Base-by-base conservation (phyloP, 352 stramenopile genomes). In the Phytopythium kandeliae region DNA sequence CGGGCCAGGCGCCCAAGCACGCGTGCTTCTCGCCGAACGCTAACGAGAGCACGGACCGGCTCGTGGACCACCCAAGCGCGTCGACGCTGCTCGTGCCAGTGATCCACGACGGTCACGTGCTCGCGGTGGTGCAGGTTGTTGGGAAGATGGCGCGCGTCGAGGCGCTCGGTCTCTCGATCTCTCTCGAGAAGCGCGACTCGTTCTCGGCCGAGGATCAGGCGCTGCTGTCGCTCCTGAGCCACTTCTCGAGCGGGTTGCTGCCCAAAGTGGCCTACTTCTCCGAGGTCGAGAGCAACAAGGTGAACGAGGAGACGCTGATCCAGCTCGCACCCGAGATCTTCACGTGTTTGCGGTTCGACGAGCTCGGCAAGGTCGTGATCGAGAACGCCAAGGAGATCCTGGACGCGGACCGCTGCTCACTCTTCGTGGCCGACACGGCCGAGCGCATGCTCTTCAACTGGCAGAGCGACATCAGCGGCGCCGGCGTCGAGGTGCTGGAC, bases 241-340 rank as follows among this genome's bases (percentile, higher is more conserved):
- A 89, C 49, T 89, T 86, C 19, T 60, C 68, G 17, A 79, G 80
- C 48, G 77, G 74, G 10, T 43, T 91, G 19, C 60, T 91, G 24
- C 71, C 75, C 31, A 91, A 89, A 48, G 73, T 86, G 2, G 63
- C 77, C 41, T 88, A 85, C 37, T 91, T 91, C 37, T 88, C 80
- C 0, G 77, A 91, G 30, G 74, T 91, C 1, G 80, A 87, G 51
- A 86, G 74, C 58, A 89, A 88, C 62, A 88, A 88, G 45, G 68
- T 87, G 38, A 89, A 88, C 60, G 80, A 91, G 60, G 77, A 87
- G 49, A 88, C 77, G 24, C 65, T 91, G 3, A 76, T 91, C 34
- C 71, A 85, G 28, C 46, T 91, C 4, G 77, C 77, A 0, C 75
- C 77, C 2, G 75, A 88, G 67, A 91, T 89, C 15, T 89, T 89